phyloP scores from a whole-genome alignment of 1,284 basidiomycete genomes.

The Xerocomus minutiporus region DNA sequence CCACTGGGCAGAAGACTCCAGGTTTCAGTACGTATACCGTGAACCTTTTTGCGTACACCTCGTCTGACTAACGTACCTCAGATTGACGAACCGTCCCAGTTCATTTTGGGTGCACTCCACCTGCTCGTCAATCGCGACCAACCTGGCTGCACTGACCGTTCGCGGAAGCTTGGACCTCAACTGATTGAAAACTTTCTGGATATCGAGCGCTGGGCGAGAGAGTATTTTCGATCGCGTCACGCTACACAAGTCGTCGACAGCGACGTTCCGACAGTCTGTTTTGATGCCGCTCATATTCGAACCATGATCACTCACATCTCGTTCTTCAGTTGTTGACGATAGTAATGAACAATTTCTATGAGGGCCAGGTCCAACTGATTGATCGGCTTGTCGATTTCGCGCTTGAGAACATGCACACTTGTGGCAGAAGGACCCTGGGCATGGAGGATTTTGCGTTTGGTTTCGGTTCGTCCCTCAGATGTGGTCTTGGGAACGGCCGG shows the following conservation, averaged over 20 bases:
- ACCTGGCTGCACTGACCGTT: constrained; percentile 5
- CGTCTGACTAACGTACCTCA: constrained; percentile 9
- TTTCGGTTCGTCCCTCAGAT: constrained; percentile 21
- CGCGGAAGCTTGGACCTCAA: constrained; percentile 28
- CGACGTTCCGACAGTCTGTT: constrained; percentile 23
- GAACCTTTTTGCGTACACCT: not conserved
- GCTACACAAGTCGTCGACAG: constrained; percentile 8
- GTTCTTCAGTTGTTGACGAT: constrained; percentile 26
- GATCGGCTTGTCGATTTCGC: constrained; percentile 27
- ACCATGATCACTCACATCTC: not conserved
- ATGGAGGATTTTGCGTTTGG: constrained; percentile 29
- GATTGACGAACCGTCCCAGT: constrained; percentile 26
- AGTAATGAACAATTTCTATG: constrained; percentile 31
- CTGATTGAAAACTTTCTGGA: constrained; percentile 32
- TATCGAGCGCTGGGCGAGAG: constrained; percentile 25
- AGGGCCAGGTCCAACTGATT: constrained; percentile 28
- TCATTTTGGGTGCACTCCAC: constrained; percentile 26
- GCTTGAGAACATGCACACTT: constrained; percentile 22
- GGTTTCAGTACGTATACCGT: constrained; percentile 19
- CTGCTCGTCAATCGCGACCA: constrained; percentile 31
- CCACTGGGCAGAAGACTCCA: constrained; percentile 26
- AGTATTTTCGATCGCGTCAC: constrained; percentile 27
- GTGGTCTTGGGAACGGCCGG: not conserved
- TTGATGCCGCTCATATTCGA: not conserved
- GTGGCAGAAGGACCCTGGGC: constrained; percentile 13